These are phyloP conservation scores for Hymenoscyphus repandus DNA, from an alignment of 2,329 filamentous ascomycete species.

Conservation along the genomic window DNA sequence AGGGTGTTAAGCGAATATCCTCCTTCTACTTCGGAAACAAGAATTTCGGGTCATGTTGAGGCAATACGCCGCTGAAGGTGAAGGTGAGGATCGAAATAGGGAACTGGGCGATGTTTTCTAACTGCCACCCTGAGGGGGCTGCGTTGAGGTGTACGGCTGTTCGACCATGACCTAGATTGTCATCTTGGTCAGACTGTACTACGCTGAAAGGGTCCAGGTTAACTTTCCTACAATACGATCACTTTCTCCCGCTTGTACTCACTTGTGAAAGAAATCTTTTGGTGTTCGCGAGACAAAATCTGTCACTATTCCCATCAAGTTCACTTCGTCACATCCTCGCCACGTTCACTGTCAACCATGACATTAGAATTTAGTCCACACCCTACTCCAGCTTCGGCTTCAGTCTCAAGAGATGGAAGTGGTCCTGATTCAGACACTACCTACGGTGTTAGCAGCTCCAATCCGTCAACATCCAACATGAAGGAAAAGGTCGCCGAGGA, in stretches of 20 bases:
- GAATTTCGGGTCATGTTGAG: background rate
- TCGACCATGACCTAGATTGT: too few relatives aligned
- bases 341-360: background rate
- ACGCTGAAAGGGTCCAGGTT: too few relatives aligned
- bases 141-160: too few relatives aligned
- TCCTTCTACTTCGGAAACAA: constrained; percentile 1
- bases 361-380: background rate
- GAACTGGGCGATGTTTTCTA: too few relatives aligned
- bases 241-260: too few relatives aligned
- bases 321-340: background rate
- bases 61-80: too few relatives aligned
- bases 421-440: constrained; percentile 2
- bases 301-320: background rate
- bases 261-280: too few relatives aligned
- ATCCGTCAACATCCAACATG: background rate
- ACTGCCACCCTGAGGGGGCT: too few relatives aligned
- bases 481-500: background rate
- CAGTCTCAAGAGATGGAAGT: constrained; percentile 1
- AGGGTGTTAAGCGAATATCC: background rate
- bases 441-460: background rate
- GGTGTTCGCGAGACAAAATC: background rate
- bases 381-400: background rate
- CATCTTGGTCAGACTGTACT: too few relatives aligned
- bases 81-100: too few relatives aligned
- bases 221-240: too few relatives aligned